phyloP scores from a whole-genome alignment of 305 asterid genomes.

The Solanum chacoense region DNA sequence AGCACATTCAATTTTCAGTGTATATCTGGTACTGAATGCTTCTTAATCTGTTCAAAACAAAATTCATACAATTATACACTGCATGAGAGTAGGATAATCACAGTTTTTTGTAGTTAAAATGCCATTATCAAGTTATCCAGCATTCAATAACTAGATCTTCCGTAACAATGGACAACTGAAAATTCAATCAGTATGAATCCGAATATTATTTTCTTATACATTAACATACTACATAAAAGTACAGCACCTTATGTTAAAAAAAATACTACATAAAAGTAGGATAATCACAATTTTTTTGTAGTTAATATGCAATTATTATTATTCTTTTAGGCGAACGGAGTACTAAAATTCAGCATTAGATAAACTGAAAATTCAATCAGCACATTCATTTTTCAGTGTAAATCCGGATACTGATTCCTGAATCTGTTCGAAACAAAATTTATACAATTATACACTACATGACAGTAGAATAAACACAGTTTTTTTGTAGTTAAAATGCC shows the following conservation, averaged over 20 bases:
- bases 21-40: background rate
- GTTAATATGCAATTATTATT: background rate
- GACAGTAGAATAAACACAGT: background rate
- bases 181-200: background rate
- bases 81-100: background rate
- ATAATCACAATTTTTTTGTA: background rate
- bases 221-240: background rate
- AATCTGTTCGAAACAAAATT: background rate
- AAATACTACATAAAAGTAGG: background rate
- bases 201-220: background rate
- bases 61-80: background rate
- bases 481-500: background rate
- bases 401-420: background rate
- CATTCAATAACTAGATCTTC: background rate
- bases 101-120: background rate
- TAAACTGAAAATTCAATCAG: background rate
- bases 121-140: background rate
- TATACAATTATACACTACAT: background rate
- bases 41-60: background rate
- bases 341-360: background rate
- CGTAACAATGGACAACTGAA: background rate
- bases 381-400: background rate
- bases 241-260: background rate
- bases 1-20: background rate
- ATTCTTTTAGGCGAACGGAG: background rate